Evolutionary conservation across 768 basidiomycete genomes (phyloP).

Genomic region (Russula sp.): DNA sequence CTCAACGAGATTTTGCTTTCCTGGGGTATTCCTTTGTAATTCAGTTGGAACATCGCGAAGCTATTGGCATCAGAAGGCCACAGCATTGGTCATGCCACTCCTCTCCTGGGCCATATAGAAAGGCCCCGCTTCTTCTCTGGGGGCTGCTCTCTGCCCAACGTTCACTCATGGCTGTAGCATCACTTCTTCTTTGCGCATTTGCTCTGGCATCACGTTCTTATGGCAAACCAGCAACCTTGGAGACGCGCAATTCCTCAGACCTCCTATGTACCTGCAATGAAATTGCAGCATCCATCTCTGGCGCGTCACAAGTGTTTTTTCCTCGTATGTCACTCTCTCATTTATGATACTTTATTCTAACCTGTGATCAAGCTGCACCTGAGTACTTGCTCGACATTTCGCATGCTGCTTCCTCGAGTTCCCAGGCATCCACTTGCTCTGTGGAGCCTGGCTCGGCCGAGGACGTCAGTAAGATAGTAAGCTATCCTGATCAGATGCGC

Average conservation of each 20-base stretch:
- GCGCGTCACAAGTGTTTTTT: conserved; percentile 6
- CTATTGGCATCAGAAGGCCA: too few relatives aligned
- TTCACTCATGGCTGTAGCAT: conserved; percentile 2
- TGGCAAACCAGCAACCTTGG: not conserved
- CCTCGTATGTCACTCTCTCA: not conserved
- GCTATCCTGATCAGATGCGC: conserved; percentile 20
- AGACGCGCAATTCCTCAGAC: not conserved
- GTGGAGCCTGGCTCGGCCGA: conserved; percentile 28
- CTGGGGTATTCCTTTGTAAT: too few relatives aligned
- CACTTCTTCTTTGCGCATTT: not conserved
- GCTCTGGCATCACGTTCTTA: not conserved
- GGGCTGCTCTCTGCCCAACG: not conserved
- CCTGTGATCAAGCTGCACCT: conserved; percentile 10
- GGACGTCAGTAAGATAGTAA: conserved; percentile 26
- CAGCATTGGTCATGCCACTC: too few relatives aligned
- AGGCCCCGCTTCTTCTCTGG: not conserved
- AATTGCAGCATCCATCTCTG: conserved; percentile 4
- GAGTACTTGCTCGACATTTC: conserved; percentile 19
- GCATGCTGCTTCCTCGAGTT: conserved; percentile 10
- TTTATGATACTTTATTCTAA: not conserved
- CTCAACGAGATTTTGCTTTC: too few relatives aligned
- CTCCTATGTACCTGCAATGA: not conserved
- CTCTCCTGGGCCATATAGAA: not conserved
- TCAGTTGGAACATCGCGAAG: too few relatives aligned
- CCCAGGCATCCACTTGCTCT: conserved; percentile 21